Evolutionary conservation across 495 filamentous ascomycete species (phyloP).

Genomic region (Xylaria castorea): DNA sequence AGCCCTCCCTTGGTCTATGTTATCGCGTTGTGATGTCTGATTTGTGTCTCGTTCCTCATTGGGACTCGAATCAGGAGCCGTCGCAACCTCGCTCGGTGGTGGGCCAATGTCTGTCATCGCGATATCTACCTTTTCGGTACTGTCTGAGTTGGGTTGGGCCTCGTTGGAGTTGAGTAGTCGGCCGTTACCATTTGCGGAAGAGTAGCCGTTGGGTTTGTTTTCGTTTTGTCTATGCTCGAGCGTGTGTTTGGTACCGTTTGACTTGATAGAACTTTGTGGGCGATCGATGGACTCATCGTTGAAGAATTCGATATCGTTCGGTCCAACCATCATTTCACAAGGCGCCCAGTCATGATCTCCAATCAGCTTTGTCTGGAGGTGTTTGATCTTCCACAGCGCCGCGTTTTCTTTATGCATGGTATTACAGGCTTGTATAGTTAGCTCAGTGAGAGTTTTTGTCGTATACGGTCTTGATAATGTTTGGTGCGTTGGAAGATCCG

Average conservation of each 20-base stretch:
- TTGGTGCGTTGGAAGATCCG: constrained; percentile 84
- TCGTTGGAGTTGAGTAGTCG: constrained; percentile 13
- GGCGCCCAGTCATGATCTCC: constrained; percentile 84
- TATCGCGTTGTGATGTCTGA: constrained; percentile 10
- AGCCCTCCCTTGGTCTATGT: constrained; percentile 10
- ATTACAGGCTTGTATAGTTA: constrained; percentile 69
- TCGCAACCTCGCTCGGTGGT: constrained; percentile 17
- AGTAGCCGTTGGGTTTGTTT: constrained; percentile 21
- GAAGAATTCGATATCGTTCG: constrained; percentile 61
- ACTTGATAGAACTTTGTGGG: constrained; percentile 34
- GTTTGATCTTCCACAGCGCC: constrained; percentile 77
- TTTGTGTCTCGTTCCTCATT: constrained; percentile 19
- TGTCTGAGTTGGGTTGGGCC: constrained; percentile 24
- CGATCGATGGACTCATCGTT: constrained; percentile 44
- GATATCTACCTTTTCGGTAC: constrained; percentile 24
- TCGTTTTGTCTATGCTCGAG: constrained; percentile 30
- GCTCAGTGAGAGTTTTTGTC: constrained; percentile 78
- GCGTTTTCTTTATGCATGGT: constrained; percentile 80
- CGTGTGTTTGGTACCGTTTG: constrained; percentile 27
- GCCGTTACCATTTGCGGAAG: constrained; percentile 22
- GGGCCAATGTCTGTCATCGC: constrained; percentile 36
- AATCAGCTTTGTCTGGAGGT: constrained; percentile 75
- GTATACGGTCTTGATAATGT: constrained; percentile 82
- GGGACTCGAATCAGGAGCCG: constrained; percentile 13
- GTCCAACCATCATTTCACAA: constrained; percentile 65